Conservation (phyloP, 2,329 filamentous ascomycete species). For the Cytospora mali region DNA sequence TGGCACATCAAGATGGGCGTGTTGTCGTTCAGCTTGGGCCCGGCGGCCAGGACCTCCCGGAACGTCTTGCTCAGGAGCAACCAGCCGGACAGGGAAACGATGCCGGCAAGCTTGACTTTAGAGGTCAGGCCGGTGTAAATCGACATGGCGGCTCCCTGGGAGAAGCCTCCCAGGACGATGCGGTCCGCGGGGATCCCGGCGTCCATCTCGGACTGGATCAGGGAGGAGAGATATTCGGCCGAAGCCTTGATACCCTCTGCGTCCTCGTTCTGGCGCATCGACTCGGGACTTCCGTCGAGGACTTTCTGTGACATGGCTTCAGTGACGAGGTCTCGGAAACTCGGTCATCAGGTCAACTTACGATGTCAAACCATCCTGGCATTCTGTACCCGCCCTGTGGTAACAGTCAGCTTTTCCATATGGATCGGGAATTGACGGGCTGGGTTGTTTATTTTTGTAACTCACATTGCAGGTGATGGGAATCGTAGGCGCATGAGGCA, state of each 20-base stretch:
- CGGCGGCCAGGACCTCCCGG: slow-evolving; percentile 41
- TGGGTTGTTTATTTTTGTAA: slow-evolving; percentile 25
- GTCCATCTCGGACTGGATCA: slow-evolving; percentile 80
- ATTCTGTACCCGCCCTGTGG: slow-evolving; percentile 64
- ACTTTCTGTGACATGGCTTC: slow-evolving; percentile 14
- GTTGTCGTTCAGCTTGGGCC: slow-evolving; percentile 62
- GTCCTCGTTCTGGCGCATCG: slow-evolving; percentile 48
- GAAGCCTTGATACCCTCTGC: slow-evolving; percentile 74
- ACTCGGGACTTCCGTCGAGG: slow-evolving; percentile 34
- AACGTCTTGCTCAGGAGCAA: slow-evolving; percentile 64
- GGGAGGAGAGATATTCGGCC: slow-evolving; percentile 72
- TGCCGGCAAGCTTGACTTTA: slow-evolving; percentile 76
- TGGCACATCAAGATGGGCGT: slow-evolving; percentile 91
- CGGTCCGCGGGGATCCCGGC: slow-evolving; percentile 79
- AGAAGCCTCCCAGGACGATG: slow-evolving; percentile 85
- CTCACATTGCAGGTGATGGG: slow-evolving; percentile 74
- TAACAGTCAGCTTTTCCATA: slow-evolving; percentile 20
- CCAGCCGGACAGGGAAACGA: slow-evolving; percentile 84
- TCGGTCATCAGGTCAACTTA: slow-evolving; percentile 41
- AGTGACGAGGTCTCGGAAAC: neutral
- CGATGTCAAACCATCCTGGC: slow-evolving; percentile 88
- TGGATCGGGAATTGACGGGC: neutral
- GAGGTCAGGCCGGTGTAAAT: slow-evolving; percentile 78
- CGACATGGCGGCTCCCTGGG: slow-evolving; percentile 85
- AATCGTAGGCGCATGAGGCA: slow-evolving; percentile 86